A percentile compares a stretch with the other conserved stretches of the same genome.
phyloP scores from a whole-genome alignment of 371 early-diverging fungal genomes.

The Mucor saturninus region DNA sequence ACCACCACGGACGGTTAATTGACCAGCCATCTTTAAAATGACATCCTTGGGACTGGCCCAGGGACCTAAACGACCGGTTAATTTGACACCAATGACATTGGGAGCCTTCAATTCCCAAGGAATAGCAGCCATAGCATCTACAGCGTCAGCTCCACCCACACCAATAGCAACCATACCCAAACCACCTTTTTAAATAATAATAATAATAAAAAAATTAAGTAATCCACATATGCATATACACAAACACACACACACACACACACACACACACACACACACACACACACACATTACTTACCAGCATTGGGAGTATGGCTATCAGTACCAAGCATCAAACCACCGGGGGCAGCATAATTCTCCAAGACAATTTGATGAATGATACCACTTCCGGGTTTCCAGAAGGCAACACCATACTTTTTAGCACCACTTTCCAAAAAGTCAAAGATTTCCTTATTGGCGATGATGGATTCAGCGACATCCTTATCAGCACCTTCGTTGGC shows the following conservation, averaged over 20 bases:
- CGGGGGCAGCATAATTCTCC: constrained; percentile 94
- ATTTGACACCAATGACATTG: constrained; percentile 91
- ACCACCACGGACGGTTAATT: constrained; percentile 88
- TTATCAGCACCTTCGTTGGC: constrained; percentile 78
- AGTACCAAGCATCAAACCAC: constrained; percentile 90
- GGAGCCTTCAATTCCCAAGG: constrained; percentile 96
- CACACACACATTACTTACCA: constrained; percentile 27
- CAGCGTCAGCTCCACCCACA: constrained; percentile 96
- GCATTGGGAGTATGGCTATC: constrained; percentile 83
- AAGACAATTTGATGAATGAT: constrained; percentile 94
- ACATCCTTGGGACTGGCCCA: constrained; percentile 96
- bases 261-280: neutral
- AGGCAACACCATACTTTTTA: constrained; percentile 85
- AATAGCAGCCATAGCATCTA: constrained; percentile 93
- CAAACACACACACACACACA: neutral
- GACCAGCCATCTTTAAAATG: constrained; percentile 86
- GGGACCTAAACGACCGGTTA: constrained; percentile 83
- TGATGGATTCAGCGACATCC: constrained; percentile 70
- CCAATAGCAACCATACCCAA: constrained; percentile 92
- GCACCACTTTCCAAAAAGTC: constrained; percentile 82
- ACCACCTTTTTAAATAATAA: constrained; percentile 68
- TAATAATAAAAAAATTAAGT: too few species aligned
- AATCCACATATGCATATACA: too few species aligned
- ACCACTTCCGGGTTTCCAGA: constrained; percentile 90
- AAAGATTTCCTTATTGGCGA: constrained; percentile 84